These are phyloP conservation scores for Agaricus blazei DNA, from an alignment of 768 basidiomycete genomes.

Conservation along the genomic window DNA sequence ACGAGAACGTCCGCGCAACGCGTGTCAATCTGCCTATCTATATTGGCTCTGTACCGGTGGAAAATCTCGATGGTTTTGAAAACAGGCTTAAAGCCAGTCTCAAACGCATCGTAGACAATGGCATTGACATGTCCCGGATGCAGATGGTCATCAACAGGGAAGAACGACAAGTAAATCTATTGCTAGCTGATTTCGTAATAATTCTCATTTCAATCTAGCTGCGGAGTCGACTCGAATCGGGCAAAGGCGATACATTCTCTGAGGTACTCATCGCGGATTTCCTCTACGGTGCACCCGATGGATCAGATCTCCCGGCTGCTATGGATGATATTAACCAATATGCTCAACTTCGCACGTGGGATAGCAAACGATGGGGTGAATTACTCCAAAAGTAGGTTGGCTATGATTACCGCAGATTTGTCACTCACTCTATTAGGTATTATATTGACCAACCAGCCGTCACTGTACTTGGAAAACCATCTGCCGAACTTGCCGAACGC, in stretches of 20 bases:
- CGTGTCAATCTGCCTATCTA: conserved; percentile 71
- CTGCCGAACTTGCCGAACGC: conserved; percentile 72
- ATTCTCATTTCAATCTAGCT: conserved; percentile 40
- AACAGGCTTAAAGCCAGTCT: conserved; percentile 65
- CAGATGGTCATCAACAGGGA: conserved; percentile 79
- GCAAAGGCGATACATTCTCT: conserved; percentile 78
- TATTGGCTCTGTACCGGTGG: conserved; percentile 78
- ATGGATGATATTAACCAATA: conserved; percentile 81
- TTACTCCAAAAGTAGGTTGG: conserved; percentile 62
- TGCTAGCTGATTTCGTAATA: not conserved
- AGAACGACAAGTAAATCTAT: conserved; percentile 67
- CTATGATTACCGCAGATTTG: not conserved
- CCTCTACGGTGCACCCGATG: conserved; percentile 80
- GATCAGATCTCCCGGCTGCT: conserved; percentile 65
- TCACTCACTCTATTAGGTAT: conserved; percentile 47
- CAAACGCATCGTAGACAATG: conserved; percentile 60
- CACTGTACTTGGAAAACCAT: conserved; percentile 85
- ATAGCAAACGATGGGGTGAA: conserved; percentile 67
- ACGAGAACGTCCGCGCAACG: conserved; percentile 70
- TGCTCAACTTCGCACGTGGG: conserved; percentile 63
- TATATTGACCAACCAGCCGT: conserved; percentile 68
- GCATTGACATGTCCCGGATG: conserved; percentile 91
- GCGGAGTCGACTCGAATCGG: conserved; percentile 77
- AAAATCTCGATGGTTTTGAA: conserved; percentile 70
- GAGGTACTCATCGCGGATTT: conserved; percentile 76